Conservation (phyloP, 495 filamentous ascomycete genomes). For the Clavariopsis aquatica region DNA sequence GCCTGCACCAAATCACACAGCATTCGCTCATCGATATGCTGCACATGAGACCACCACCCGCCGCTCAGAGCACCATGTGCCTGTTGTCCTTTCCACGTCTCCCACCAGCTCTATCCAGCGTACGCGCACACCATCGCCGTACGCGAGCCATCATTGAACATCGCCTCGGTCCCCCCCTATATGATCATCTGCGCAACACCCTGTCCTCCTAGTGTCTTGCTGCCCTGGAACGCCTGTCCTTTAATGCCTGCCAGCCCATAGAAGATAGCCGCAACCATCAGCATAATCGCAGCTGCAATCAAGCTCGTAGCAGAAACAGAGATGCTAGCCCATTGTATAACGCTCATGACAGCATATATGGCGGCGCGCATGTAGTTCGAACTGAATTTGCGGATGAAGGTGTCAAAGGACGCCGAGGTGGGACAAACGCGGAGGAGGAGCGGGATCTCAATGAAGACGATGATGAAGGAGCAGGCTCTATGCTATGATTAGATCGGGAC, state of each 20-base stretch:
- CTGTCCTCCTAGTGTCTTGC: conserved; percentile 93
- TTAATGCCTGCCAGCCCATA: conserved; percentile 83
- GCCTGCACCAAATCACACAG: not conserved
- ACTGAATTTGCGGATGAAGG: conserved; percentile 85
- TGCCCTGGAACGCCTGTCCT: conserved; percentile 91
- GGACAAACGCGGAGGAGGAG: conserved; percentile 97
- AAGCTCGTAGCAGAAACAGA: conserved; percentile 64
- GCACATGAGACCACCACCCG: not conserved
- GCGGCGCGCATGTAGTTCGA: conserved; percentile 97
- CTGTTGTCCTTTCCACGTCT: not conserved
- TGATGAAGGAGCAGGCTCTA: conserved; percentile 77
- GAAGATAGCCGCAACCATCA: conserved; percentile 74
- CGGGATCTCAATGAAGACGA: conserved; percentile 96
- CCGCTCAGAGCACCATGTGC: not conserved
- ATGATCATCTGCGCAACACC: conserved; percentile 99
- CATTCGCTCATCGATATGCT: not conserved
- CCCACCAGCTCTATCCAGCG: no score
- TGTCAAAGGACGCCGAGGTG: conserved; percentile 85
- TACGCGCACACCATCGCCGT: no score
- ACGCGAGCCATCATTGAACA: no score
- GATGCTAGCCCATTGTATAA: conserved; percentile 78
- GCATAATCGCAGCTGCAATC: conserved; percentile 81
- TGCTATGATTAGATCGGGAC: not conserved
- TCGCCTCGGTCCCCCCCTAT: conserved; percentile 48
- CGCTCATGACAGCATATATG: conserved; percentile 79